phyloP scores from a whole-genome alignment of 2,329 filamentous ascomycete species.

The Paraphaeosphaeria minitans region DNA sequence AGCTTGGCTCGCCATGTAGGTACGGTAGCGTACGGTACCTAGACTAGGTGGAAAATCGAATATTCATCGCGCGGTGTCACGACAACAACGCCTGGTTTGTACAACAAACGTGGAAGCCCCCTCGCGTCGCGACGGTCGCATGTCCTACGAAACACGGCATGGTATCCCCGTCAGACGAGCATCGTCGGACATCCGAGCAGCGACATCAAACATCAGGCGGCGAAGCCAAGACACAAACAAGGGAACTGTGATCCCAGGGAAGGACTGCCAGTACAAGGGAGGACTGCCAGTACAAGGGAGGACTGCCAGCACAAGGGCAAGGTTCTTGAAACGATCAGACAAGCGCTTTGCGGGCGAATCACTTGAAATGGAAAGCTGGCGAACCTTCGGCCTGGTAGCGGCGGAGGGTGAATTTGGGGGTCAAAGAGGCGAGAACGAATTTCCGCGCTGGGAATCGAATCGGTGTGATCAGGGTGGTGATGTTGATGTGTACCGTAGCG shows the following conservation, averaged over 20 bases:
- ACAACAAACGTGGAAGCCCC: neutral
- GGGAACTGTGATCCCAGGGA: neutral
- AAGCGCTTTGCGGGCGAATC: neutral
- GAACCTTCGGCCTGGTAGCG: neutral
- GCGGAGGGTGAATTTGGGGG: neutral
- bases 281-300: neutral
- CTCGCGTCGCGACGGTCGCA: conserved; percentile 2
- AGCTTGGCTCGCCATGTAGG: neutral
- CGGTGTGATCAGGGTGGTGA: neutral
- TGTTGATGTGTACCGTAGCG: neutral
- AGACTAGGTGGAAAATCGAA: neutral
- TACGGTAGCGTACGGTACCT: no score
- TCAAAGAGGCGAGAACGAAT: neutral
- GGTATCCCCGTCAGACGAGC: neutral
- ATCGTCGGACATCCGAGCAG: conserved; percentile 1
- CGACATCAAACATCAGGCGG: neutral
- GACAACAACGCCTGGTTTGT: neutral
- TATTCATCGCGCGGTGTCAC: neutral
- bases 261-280: no score
- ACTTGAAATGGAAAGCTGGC: neutral
- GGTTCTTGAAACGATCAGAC: conserved; percentile 2
- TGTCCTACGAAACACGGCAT: conserved; percentile 9
- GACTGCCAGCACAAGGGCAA: neutral
- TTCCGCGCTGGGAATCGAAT: neutral
- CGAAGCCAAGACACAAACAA: neutral